Evolutionary conservation across 129 eudicot genomes (phyloP).

Genomic region (Escallonia rubra): DNA sequence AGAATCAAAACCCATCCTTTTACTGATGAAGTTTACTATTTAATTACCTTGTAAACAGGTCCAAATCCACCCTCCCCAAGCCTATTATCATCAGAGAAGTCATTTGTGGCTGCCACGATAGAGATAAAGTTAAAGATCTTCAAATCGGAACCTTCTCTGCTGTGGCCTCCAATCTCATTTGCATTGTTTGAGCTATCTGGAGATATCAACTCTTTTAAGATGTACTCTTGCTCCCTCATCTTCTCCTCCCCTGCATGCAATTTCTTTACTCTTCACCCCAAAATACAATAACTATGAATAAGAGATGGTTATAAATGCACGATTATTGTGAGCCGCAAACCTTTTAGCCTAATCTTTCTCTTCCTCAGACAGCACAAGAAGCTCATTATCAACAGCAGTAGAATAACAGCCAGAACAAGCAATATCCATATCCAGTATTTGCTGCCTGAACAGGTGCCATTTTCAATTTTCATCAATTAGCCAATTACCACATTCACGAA

Average conservation of each 20-base stretch:
- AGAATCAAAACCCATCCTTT: not conserved
- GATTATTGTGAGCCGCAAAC: not conserved
- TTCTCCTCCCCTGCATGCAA: not conserved
- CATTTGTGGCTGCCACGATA: slow-evolving; percentile 23
- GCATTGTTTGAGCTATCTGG: slow-evolving; percentile 10
- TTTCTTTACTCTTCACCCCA: not conserved
- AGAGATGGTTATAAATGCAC: not conserved
- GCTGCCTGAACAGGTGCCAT: no score
- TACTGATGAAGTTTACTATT: not conserved
- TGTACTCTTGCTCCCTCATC: not conserved
- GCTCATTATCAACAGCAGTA: no score
- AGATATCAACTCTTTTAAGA: slow-evolving; percentile 7
- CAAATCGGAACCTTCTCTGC: slow-evolving; percentile 12
- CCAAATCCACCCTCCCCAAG: slow-evolving; percentile 42
- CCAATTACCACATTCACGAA: no score
- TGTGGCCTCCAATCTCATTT: not conserved
- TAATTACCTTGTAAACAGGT: slow-evolving; percentile 29
- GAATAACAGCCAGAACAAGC: no score
- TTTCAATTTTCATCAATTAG: no score
- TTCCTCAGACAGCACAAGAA: no score
- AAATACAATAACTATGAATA: not conserved
- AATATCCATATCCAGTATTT: no score
- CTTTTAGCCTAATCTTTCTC: not conserved
- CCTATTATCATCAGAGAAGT: slow-evolving; percentile 23
- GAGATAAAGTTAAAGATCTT: slow-evolving; percentile 17